Evolutionary conservation across 352 stramenopile species (phyloP).

Genomic region (Phytophthora brassicae): DNA sequence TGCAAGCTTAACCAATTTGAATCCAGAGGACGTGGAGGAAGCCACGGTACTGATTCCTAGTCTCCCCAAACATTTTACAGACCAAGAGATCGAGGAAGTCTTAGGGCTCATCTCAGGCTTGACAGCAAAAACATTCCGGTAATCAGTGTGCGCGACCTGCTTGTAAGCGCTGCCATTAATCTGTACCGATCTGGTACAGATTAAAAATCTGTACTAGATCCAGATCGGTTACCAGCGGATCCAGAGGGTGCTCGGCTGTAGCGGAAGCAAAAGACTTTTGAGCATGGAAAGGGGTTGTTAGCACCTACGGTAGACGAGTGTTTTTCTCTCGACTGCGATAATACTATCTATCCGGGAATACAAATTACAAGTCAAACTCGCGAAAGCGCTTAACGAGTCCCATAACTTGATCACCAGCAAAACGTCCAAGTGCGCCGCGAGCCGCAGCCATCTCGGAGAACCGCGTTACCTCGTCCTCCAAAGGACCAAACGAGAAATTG

Average conservation of each 20-base stretch:
- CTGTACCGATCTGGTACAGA: no score
- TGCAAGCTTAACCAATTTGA: slow-evolving; percentile 81
- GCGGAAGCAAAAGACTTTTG: no score
- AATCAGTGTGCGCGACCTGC: neutral
- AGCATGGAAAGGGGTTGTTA: no score
- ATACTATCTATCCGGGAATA: no score
- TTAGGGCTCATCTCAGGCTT: slow-evolving; percentile 73
- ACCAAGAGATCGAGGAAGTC: slow-evolving; percentile 87
- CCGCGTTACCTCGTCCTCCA: slow-evolving; percentile 54
- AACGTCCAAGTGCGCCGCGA: slow-evolving; percentile 72
- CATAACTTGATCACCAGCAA: slow-evolving; percentile 87
- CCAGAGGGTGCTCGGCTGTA: no score
- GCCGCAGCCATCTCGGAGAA: slow-evolving; percentile 78
- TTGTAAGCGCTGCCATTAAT: no score
- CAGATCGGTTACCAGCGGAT: no score
- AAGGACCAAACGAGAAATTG: slow-evolving; percentile 7
- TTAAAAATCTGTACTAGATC: no score
- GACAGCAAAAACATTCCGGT: slow-evolving; percentile 71
- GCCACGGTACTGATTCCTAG: slow-evolving; percentile 80
- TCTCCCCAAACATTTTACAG: slow-evolving; percentile 76
- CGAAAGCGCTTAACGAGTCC: slow-evolving; percentile 76
- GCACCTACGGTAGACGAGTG: no score
- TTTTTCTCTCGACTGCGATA: no score
- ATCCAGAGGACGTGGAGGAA: slow-evolving; percentile 84
- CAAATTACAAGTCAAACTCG: slow-evolving; percentile 44